phyloP scores from a whole-genome alignment of 768 basidiomycete species.

The Phanerochaete carnosa region DNA sequence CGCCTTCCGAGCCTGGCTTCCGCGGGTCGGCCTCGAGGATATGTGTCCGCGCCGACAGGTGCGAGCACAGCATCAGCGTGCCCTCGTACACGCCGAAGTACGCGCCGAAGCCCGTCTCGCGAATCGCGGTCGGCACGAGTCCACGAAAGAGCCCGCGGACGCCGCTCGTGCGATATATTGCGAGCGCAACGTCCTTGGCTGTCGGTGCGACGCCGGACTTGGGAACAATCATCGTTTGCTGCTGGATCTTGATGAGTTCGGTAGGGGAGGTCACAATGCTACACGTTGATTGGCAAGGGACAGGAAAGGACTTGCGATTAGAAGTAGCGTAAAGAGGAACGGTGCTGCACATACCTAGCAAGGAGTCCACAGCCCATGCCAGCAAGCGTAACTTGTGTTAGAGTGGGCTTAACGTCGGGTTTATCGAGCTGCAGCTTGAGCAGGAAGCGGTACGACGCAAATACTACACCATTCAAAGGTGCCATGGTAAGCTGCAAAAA shows the following conservation, averaged over 20 bases:
- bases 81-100: constrained; percentile 77
- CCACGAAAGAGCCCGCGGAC: constrained; percentile 74
- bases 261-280: constrained; percentile 80
- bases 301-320: constrained; percentile 58
- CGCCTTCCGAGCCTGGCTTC: constrained; percentile 28
- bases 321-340: background rate
- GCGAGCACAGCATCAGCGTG: constrained; percentile 46
- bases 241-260: constrained; percentile 86
- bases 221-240: constrained; percentile 43
- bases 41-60: background rate
- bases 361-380: constrained; percentile 79
- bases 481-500: constrained; percentile 57
- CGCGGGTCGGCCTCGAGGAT: background rate
- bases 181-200: too few species aligned
- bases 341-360: constrained; percentile 58
- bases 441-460: constrained; percentile 80
- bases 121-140: constrained; percentile 62
- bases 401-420: constrained; percentile 48
- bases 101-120: constrained; percentile 82
- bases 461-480: constrained; percentile 82
- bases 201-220: constrained; percentile 18
- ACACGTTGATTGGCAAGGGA: constrained; percentile 85
- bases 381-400: constrained; percentile 72
- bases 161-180: constrained; percentile 57
- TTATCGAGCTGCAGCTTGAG: constrained; percentile 60